Evolutionary conservation across 805 yeast genomes (phyloP).

Genomic region (Cyberlindnera sargentensis): DNA sequence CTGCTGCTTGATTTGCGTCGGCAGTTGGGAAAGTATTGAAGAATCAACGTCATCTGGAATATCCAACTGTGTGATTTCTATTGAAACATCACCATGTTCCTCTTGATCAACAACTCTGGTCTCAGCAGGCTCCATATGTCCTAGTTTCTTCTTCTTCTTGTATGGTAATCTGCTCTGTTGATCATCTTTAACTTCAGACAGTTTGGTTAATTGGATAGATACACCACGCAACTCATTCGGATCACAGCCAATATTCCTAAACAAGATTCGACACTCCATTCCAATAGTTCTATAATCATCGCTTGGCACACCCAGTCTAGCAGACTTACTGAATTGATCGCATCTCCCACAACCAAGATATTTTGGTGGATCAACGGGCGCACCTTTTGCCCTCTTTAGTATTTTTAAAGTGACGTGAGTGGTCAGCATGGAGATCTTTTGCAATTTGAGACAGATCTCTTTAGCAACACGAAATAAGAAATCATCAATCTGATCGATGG

Average conservation of each 20-base stretch:
- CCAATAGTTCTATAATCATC: constrained; percentile 54
- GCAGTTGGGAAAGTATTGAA: constrained; percentile 22
- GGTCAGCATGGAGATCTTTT: constrained; percentile 40
- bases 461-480: constrained; percentile 52
- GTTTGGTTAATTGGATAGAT: constrained; percentile 58
- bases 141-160: constrained; percentile 7
- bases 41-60: constrained; percentile 26
- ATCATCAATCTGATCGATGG: constrained; percentile 49
- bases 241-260: constrained; percentile 49
- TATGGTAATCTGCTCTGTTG: constrained; percentile 31
- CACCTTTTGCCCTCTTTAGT: constrained; percentile 54
- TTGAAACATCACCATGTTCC: neutral
- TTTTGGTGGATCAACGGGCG: constrained; percentile 73
- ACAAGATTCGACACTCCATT: constrained; percentile 50
- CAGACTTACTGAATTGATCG: constrained; percentile 51
- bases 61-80: constrained; percentile 15
- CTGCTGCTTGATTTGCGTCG: constrained; percentile 10
- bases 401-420: constrained; percentile 57
- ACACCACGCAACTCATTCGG: constrained; percentile 72
- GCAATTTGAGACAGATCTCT: constrained; percentile 53
- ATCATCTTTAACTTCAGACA: constrained; percentile 30
- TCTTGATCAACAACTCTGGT: neutral
- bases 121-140: neutral
- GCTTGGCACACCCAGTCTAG: constrained; percentile 55
- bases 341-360: constrained; percentile 82